A percentile compares a stretch with the other conserved stretches of the same genome.
These are phyloP conservation scores for Halophytophthora polymorphica DNA, from an alignment of 352 stramenopile species.

Conservation along the genomic window DNA sequence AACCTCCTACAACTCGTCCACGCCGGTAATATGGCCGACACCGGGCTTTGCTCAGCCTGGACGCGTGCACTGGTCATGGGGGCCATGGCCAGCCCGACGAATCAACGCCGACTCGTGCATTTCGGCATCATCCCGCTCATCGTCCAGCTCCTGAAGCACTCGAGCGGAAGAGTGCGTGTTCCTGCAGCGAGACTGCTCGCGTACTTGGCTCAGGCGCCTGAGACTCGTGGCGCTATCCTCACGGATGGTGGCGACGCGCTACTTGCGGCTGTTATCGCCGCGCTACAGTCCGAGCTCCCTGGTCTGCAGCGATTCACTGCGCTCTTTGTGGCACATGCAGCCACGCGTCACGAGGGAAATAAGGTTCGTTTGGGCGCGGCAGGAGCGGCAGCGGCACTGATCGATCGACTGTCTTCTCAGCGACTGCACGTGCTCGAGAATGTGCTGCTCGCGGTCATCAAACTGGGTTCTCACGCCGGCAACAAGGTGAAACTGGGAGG, in stretches of 20 bases:
- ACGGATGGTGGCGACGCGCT: constrained; percentile 37
- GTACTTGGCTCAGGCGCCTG: constrained; percentile 37
- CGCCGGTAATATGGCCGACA: constrained; percentile 13
- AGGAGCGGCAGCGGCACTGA: constrained; percentile 33
- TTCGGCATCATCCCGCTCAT: constrained; percentile 35
- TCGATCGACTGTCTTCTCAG: constrained; percentile 69
- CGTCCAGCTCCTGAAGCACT: constrained; percentile 28
- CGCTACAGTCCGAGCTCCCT: constrained; percentile 49
- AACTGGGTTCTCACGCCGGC: constrained; percentile 63
- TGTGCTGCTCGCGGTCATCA: constrained; percentile 57
- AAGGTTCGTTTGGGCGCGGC: constrained; percentile 58
- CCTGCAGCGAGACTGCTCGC: constrained; percentile 44
- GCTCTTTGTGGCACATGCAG: constrained; percentile 52
- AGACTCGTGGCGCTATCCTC: constrained; percentile 47
- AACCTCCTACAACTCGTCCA: constrained; percentile 34
- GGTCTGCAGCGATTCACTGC: constrained; percentile 57
- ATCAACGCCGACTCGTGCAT: constrained; percentile 45
- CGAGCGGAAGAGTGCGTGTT: constrained; percentile 19
- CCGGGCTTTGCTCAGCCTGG: constrained; percentile 42
- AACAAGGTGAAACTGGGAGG: constrained; percentile 80
- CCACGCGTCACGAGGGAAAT: constrained; percentile 59
- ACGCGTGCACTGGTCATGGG: constrained; percentile 43
- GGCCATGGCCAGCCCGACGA: constrained; percentile 33
- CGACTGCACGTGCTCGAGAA: constrained; percentile 68
- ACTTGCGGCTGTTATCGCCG: constrained; percentile 28